A percentile compares a stretch with the other conserved stretches of the same genome.
These are phyloP conservation scores for Yarrowia yakushimensis DNA, from an alignment of 805 yeast genomes.

Conservation along the genomic window DNA sequence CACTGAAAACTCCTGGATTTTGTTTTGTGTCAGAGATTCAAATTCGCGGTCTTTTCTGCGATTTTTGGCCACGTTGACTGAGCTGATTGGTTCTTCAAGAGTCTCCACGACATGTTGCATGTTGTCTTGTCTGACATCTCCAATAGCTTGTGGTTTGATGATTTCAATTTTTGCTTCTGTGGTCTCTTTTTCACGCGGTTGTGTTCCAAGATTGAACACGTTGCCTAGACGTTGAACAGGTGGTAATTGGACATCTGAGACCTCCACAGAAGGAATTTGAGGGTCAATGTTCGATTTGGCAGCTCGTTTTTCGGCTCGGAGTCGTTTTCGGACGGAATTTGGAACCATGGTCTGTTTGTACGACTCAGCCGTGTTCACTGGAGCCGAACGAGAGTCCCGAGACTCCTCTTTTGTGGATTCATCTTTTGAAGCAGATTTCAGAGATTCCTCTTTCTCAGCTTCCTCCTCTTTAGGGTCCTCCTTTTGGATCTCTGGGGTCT, in stretches of 20 bases:
- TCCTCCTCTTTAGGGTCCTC: background rate
- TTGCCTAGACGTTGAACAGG: slow-evolving; percentile 3
- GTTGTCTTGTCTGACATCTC: background rate
- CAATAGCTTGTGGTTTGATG: slow-evolving; percentile 1
- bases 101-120: no score
- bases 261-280: background rate
- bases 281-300: background rate
- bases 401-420: no score
- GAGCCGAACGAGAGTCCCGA: background rate
- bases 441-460: background rate
- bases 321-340: background rate
- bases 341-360: slow-evolving; percentile 16
- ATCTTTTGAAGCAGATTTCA: no score
- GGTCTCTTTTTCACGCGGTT: background rate
- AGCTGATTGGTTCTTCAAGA: no score
- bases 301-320: slow-evolving; percentile 10
- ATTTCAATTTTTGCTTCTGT: background rate
- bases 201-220: background rate
- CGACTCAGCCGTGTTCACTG: background rate
- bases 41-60: slow-evolving; percentile 12
- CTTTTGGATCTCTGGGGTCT: no score
- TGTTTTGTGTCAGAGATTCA: slow-evolving; percentile 26
- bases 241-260: no score
- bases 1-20: slow-evolving; percentile 41
- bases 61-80: no score